phyloP scores from a whole-genome alignment of 2,329 filamentous ascomycete genomes.

The Leptographium galeiforme region DNA sequence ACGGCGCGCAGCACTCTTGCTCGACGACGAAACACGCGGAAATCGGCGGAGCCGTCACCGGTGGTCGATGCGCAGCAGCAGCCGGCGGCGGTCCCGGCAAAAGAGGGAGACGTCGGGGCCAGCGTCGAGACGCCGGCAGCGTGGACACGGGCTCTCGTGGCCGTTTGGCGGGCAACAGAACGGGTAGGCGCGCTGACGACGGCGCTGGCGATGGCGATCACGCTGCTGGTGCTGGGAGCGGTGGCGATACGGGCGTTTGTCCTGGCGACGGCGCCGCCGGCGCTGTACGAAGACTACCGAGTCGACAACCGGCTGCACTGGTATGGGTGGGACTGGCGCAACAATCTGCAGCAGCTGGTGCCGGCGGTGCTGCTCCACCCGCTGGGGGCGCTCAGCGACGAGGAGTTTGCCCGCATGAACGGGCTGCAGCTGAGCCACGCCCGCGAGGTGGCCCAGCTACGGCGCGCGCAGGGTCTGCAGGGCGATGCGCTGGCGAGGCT shows the following conservation, averaged over 20 bases:
- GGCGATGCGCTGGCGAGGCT: conserved; percentile 28
- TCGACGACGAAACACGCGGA: background rate
- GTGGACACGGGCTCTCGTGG: background rate
- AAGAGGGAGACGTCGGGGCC: background rate
- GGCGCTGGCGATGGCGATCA: conserved; percentile 6
- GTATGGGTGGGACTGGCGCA: conserved; percentile 13
- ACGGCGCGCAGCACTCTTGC: background rate
- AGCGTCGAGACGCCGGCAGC: background rate
- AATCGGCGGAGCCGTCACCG: background rate
- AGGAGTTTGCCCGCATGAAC: conserved; percentile 13
- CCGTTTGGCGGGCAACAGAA: background rate
- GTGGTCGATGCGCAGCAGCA: too few relatives aligned
- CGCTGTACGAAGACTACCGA: conserved; percentile 11
- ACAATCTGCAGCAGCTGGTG: conserved; percentile 13
- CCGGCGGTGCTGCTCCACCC: conserved; percentile 11
- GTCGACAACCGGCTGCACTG: conserved; percentile 13
- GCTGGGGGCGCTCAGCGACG: conserved; percentile 12
- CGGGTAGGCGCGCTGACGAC: background rate
- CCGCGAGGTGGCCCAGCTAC: conserved; percentile 16
- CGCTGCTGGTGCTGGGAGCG: conserved; percentile 5
- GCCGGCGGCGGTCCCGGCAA: background rate
- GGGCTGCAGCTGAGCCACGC: conserved; percentile 13
- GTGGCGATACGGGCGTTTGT: conserved; percentile 10
- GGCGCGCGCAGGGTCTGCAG: conserved; percentile 20
- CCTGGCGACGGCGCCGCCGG: conserved; percentile 7